Conservation (phyloP, 2,329 filamentous ascomycete genomes). For the Cordyceps cicadae region DNA sequence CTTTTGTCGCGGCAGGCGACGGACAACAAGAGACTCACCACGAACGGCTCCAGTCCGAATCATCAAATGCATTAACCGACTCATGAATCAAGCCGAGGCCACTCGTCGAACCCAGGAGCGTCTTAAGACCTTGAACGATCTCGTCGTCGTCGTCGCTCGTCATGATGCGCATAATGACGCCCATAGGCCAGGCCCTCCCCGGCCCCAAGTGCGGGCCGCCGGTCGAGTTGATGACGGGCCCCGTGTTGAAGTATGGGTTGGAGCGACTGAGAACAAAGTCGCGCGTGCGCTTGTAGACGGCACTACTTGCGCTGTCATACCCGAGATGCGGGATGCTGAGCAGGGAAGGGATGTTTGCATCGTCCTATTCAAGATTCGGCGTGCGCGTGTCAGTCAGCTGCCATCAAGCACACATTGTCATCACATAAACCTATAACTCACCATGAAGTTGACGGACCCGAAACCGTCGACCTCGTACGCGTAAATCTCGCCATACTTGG, state of each 20-base stretch:
- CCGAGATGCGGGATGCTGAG: constrained; percentile 54
- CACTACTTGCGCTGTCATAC: constrained; percentile 48
- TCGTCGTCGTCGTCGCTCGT: constrained; percentile 69
- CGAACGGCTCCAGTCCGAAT: constrained; percentile 26
- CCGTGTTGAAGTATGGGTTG: constrained; percentile 64
- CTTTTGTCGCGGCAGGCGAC: constrained; percentile 11
- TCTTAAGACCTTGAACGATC: constrained; percentile 56
- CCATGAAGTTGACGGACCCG: constrained; percentile 52
- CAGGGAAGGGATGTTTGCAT: constrained; percentile 55
- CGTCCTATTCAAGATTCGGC: constrained; percentile 31
- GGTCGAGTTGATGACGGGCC: constrained; percentile 41
- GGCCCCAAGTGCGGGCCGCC: constrained; percentile 49
- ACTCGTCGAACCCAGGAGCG: constrained; percentile 61
- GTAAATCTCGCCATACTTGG: constrained; percentile 56
- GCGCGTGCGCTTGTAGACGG: constrained; percentile 64
- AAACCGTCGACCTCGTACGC: constrained; percentile 65
- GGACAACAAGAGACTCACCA: constrained; percentile 22
- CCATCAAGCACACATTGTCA: neutral
- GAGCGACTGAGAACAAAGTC: constrained; percentile 62
- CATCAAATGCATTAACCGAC: constrained; percentile 29
- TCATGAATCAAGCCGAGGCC: constrained; percentile 75
- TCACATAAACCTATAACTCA: constrained; percentile 7
- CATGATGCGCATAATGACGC: constrained; percentile 68
- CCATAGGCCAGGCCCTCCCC: constrained; percentile 82
- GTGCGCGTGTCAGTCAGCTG: neutral